Evolutionary conservation across 202 grass and related monocot species (phyloP).

Genomic region (Hordeum pubiflorum): DNA sequence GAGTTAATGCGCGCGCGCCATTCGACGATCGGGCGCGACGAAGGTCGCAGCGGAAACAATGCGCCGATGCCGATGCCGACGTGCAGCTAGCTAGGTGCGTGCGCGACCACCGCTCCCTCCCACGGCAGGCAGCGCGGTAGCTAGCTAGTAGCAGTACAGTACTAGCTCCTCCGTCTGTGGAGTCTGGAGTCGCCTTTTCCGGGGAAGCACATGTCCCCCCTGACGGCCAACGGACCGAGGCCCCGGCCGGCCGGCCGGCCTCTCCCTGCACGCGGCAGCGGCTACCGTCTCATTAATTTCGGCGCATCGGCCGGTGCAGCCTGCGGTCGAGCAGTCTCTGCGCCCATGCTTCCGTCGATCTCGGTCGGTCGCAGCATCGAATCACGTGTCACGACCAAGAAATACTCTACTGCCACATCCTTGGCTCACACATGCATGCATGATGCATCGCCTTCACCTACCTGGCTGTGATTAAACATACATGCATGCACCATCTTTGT

Average conservation of each 20-base stretch:
- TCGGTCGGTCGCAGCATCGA: neutral
- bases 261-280: neutral
- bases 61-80: neutral
- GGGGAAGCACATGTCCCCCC: neutral
- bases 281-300: neutral
- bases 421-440: neutral
- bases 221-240: neutral
- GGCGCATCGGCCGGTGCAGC: neutral
- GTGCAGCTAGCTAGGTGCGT: neutral
- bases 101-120: neutral
- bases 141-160: neutral
- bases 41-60: neutral
- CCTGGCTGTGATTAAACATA: neutral
- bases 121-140: neutral
- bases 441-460: neutral
- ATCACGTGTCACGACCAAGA: neutral
- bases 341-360: neutral
- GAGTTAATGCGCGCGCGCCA: neutral
- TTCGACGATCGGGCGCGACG: neutral
- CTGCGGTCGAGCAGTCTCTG: neutral
- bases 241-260: no score
- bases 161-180: neutral
- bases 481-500: neutral
- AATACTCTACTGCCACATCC: no score
- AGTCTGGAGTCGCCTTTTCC: neutral